Evolutionary conservation across 148 eudicot species (phyloP).

Genomic region (Fagopyrum esculentum): DNA sequence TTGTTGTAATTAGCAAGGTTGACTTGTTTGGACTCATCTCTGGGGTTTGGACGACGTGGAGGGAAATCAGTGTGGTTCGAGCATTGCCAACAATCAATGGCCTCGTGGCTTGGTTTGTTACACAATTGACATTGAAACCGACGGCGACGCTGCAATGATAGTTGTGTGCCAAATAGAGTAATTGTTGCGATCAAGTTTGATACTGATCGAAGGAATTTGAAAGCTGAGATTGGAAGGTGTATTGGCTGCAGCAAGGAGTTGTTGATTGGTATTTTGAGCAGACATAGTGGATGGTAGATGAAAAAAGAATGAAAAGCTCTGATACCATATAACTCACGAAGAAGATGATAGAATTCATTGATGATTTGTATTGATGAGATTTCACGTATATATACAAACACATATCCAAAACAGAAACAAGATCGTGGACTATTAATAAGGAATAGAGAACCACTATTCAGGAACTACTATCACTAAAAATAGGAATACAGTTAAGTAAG

Average conservation of each 20-base stretch:
- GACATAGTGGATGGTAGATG: background rate
- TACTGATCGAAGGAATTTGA: background rate
- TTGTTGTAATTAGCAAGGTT: no score
- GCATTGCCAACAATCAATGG: no score
- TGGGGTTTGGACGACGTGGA: no score
- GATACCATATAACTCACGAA: background rate
- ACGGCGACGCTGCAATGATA: background rate
- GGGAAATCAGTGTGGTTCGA: no score
- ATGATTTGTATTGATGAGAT: no score
- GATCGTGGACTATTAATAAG: background rate
- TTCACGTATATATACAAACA: background rate
- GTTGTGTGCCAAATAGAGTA: background rate
- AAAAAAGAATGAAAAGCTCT: background rate
- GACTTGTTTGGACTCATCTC: no score
- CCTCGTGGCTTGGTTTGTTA: no score
- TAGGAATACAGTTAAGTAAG: background rate
- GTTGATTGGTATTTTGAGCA: background rate
- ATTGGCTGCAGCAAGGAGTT: background rate
- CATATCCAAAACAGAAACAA: background rate
- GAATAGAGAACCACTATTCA: background rate
- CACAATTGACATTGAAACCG: no score
- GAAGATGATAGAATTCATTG: background rate
- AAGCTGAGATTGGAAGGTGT: background rate
- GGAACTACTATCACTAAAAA: background rate
- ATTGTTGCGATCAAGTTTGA: no score